Conservation (phyloP, 306 rosid genomes). For the Quercus rubra region DNA sequence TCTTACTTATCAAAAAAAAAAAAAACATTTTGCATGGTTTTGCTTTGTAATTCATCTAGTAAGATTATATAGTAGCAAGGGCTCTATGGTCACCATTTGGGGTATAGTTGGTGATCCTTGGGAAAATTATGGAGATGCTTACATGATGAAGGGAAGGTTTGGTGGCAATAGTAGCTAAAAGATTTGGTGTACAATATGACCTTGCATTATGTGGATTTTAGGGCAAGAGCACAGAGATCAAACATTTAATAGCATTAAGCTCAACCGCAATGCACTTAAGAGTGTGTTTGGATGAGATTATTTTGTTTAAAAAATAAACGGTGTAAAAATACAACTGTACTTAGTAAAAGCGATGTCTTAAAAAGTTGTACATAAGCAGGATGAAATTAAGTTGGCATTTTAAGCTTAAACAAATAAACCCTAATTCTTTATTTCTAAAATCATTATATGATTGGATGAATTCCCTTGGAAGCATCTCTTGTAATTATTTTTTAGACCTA, state of each 20-base stretch:
- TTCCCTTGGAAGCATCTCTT: not conserved
- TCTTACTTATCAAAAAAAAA: too few species aligned
- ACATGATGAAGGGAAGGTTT: not conserved
- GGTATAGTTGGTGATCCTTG: too few species aligned
- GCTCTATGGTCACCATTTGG: not conserved
- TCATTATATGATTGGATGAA: not conserved
- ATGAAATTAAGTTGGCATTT: too few species aligned
- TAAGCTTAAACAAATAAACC: too few species aligned
- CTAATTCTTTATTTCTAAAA: not conserved
- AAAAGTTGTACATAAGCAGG: too few species aligned
- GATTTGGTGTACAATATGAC: not conserved
- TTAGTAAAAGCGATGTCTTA: too few species aligned
- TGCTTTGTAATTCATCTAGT: not conserved
- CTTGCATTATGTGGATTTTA: not conserved
- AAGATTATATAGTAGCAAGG: not conserved
- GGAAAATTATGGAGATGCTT: not conserved
- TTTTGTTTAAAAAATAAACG: too few species aligned
- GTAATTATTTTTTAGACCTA: not conserved
- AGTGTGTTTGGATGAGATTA: too few species aligned
- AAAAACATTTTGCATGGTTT: not conserved
- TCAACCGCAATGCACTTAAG: not conserved
- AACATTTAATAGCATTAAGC: not conserved
- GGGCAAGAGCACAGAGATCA: not conserved
- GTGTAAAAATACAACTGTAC: too few species aligned
- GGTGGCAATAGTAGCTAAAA: not conserved